Evolutionary conservation across 2,329 filamentous ascomycete species (phyloP).

Genomic region (Coniochaeta sp.): DNA sequence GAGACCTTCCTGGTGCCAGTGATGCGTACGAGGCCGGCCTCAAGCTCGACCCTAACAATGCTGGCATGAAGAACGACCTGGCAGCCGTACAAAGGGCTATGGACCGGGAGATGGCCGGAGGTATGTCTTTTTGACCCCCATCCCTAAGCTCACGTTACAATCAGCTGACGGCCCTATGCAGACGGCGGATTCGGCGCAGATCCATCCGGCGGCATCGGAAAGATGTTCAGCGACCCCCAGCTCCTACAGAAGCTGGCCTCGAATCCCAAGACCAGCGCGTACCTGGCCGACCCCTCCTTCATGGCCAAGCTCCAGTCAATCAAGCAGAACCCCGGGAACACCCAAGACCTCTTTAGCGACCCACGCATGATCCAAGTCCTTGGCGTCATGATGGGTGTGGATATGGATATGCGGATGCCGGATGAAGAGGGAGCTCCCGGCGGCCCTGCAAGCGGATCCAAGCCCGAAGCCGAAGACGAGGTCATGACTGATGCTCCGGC

Average conservation of each 20-base stretch:
- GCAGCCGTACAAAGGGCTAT: slow-evolving; percentile 83
- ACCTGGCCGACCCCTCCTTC: slow-evolving; percentile 77
- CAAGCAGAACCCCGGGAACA: slow-evolving; percentile 70
- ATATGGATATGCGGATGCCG: slow-evolving; percentile 62
- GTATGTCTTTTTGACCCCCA: slow-evolving; percentile 6
- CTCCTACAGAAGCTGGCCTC: slow-evolving; percentile 82
- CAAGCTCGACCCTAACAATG: slow-evolving; percentile 85
- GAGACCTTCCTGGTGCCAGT: slow-evolving; percentile 75
- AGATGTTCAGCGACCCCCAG: slow-evolving; percentile 91
- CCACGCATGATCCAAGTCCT: slow-evolving; percentile 91
- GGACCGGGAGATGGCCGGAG: slow-evolving; percentile 53
- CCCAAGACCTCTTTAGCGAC: slow-evolving; percentile 77
- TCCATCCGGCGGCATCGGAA: slow-evolving; percentile 69
- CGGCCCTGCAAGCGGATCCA: slow-evolving; percentile 15
- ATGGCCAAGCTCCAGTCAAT: slow-evolving; percentile 84
- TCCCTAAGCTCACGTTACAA: neutral
- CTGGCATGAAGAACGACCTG: slow-evolving; percentile 84
- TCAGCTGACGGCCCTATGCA: slow-evolving; percentile 1
- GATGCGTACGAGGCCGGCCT: slow-evolving; percentile 94
- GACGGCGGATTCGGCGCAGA: slow-evolving; percentile 36
- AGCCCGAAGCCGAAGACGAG: slow-evolving; percentile 58
- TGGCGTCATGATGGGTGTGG: slow-evolving; percentile 86
- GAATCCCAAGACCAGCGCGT: slow-evolving; percentile 86
- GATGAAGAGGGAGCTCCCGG: slow-evolving; percentile 26
- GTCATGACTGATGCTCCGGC: slow-evolving; percentile 64